phyloP scores from a whole-genome alignment of 768 basidiomycete species.

The Xanthoconium purpureum region DNA sequence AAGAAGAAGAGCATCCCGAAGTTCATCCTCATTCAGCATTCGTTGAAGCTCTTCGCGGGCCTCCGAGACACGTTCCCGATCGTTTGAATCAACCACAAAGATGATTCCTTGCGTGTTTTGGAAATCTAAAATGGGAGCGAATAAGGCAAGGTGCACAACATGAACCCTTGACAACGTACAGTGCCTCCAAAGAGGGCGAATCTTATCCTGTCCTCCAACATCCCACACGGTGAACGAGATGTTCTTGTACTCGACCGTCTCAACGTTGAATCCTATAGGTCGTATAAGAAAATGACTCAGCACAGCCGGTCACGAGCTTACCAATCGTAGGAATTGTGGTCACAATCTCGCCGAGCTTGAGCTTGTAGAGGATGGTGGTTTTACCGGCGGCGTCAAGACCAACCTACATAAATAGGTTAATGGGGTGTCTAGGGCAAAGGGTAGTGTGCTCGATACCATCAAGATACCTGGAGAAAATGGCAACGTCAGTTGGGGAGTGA shows the following conservation, averaged over 20 bases:
- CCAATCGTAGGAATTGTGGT: conserved; percentile 99
- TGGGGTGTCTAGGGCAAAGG: conserved; percentile 19
- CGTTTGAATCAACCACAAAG: conserved; percentile 99
- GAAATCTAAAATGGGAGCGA: conserved; percentile 68
- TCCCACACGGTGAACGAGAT: conserved; percentile 99
- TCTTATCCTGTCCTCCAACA: conserved; percentile 99
- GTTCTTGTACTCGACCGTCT: conserved; percentile 99
- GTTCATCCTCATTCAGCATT: conserved; percentile 99
- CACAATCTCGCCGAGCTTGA: conserved; percentile 99
- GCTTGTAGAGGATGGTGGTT: conserved; percentile 97
- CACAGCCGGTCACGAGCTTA: conserved; percentile 40
- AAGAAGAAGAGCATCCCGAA: conserved; percentile 95
- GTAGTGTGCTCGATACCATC: conserved; percentile 58
- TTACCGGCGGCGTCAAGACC: conserved; percentile 99
- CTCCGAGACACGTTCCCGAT: conserved; percentile 98
- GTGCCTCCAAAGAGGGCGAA: conserved; percentile 99
- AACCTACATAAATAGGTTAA: conserved; percentile 51
- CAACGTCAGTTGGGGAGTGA: conserved; percentile 23
- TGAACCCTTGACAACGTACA: conserved; percentile 57
- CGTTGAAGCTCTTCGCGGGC: conserved; percentile 98
- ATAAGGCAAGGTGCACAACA: conserved; percentile 6
- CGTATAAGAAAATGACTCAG: conserved; percentile 12
- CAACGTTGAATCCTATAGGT: conserved; percentile 94
- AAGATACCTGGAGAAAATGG: conserved; percentile 74
- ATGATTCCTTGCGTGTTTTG: conserved; percentile 99